Evolutionary conservation across 2,329 filamentous ascomycete genomes (phyloP).

Genomic region (Corynespora cassiicola): DNA sequence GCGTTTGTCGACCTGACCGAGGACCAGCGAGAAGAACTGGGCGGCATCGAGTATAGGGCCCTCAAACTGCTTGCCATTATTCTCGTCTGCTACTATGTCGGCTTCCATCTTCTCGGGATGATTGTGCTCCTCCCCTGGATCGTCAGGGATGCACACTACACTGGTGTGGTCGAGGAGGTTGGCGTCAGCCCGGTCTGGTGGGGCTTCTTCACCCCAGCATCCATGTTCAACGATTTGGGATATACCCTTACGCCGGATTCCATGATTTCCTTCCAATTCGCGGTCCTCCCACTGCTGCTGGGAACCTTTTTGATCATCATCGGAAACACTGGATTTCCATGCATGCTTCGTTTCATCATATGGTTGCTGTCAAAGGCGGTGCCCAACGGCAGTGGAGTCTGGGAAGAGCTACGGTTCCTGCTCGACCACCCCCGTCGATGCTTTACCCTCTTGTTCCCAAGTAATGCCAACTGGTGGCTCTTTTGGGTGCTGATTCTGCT

Average conservation of each 20-base stretch:
- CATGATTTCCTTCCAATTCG: slow-evolving; percentile 86
- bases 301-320: slow-evolving; percentile 89
- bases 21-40: slow-evolving; percentile 91
- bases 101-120: slow-evolving; percentile 80
- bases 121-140: slow-evolving; percentile 84
- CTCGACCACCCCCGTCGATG: slow-evolving; percentile 94
- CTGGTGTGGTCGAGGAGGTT: slow-evolving; percentile 63
- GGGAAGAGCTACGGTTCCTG: slow-evolving; percentile 89
- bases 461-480: slow-evolving; percentile 92
- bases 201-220: slow-evolving; percentile 87
- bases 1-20: slow-evolving; percentile 87
- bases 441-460: slow-evolving; percentile 93
- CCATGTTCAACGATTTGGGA: slow-evolving; percentile 93
- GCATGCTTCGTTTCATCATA: slow-evolving; percentile 92
- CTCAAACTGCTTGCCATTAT: slow-evolving; percentile 84
- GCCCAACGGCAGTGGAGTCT: slow-evolving; percentile 71
- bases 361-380: slow-evolving; percentile 77
- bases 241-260: slow-evolving; percentile 92
- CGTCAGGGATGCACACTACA: slow-evolving; percentile 65
- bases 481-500: slow-evolving; percentile 83
- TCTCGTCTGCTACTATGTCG: slow-evolving; percentile 78
- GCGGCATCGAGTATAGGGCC: slow-evolving; percentile 94
- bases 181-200: slow-evolving; percentile 81
- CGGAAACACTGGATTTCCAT: slow-evolving; percentile 93
- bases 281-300: slow-evolving; percentile 76